Percentiles rank a stretch among this genome's conserved stretches.
phyloP scores from a whole-genome alignment of 2,329 filamentous ascomycete species.

The Elsinoe australis region DNA sequence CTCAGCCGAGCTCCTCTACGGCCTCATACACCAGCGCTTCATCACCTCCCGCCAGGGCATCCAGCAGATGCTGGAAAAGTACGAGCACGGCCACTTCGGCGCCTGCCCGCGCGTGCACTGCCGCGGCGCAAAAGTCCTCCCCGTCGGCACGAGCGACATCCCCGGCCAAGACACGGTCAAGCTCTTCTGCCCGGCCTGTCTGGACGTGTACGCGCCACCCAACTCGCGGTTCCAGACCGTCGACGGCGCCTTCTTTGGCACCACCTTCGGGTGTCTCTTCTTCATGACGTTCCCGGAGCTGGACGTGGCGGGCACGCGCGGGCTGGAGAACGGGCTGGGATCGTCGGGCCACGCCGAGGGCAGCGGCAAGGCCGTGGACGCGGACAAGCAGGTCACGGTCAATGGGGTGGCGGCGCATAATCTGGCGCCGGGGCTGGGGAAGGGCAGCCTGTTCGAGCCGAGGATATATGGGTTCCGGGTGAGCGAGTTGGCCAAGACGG shows the following conservation, averaged over 20 bases:
- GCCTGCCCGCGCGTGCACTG: conserved; percentile 92
- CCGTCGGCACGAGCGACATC: conserved; percentile 88
- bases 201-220: conserved; percentile 94
- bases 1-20: conserved; percentile 96
- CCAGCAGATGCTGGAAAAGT: conserved; percentile 99
- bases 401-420: conserved; percentile 86
- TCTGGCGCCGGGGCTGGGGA: conserved; percentile 78
- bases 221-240: conserved; percentile 97
- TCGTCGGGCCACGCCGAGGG: too few relatives aligned
- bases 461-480: conserved; percentile 96
- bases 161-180: conserved; percentile 97
- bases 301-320: conserved; percentile 53
- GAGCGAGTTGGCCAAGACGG: conserved; percentile 78
- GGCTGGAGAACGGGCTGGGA: conserved; percentile 9
- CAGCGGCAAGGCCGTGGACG: conserved; percentile 24
- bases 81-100: conserved; percentile 93
- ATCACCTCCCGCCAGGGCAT: conserved; percentile 95
- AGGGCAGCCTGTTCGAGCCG: conserved; percentile 80
- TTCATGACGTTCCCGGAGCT: conserved; percentile 98
- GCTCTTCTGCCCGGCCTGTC: conserved; percentile 91
- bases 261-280: conserved; percentile 93
- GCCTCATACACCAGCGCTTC: conserved; percentile 95
- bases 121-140: conserved; percentile 80
- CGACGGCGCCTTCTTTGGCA: conserved; percentile 95
- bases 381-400: conserved; percentile 42